These are phyloP conservation scores for Penicillium sp. DNA, from an alignment of 2,329 filamentous ascomycete species.

Conservation along the genomic window DNA sequence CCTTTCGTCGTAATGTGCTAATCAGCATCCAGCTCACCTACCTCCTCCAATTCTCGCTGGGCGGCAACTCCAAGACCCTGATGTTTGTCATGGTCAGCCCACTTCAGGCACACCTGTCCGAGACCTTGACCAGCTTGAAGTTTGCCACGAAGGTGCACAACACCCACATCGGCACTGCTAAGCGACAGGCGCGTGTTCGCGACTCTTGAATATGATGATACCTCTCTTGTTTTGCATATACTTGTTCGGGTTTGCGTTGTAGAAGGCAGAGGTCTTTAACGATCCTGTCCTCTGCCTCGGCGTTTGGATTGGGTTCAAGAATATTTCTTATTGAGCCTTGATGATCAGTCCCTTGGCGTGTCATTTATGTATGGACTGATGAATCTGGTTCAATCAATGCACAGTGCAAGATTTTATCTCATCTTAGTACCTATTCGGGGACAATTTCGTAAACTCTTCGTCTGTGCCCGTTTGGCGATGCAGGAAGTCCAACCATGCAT, in stretches of 20 bases:
- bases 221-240: conserved; percentile 24
- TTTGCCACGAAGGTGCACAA: conserved; percentile 92
- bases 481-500: conserved; percentile 3
- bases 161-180: conserved; percentile 88
- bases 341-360: conserved; percentile 10
- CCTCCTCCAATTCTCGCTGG: conserved; percentile 87
- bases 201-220: conserved; percentile 32
- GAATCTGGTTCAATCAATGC: conserved; percentile 16
- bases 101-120: conserved; percentile 81
- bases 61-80: conserved; percentile 93
- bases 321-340: conserved; percentile 1
- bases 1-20: neutral
- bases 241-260: conserved; percentile 4
- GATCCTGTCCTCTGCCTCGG: conserved; percentile 32
- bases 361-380: conserved; percentile 21
- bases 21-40: conserved; percentile 68
- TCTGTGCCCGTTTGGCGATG: conserved; percentile 10
- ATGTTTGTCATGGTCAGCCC: conserved; percentile 99
- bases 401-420: conserved; percentile 9
- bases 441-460: conserved; percentile 13
- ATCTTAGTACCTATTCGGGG: neutral
- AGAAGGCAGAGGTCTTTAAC: conserved; percentile 24
- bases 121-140: conserved; percentile 90
- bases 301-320: conserved; percentile 22
- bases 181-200: conserved; percentile 39